Percentiles rank a stretch among this genome's conserved stretches.
Conservation (phyloP, 768 basidiomycete genomes). For the Leccinum fibrillosum region DNA sequence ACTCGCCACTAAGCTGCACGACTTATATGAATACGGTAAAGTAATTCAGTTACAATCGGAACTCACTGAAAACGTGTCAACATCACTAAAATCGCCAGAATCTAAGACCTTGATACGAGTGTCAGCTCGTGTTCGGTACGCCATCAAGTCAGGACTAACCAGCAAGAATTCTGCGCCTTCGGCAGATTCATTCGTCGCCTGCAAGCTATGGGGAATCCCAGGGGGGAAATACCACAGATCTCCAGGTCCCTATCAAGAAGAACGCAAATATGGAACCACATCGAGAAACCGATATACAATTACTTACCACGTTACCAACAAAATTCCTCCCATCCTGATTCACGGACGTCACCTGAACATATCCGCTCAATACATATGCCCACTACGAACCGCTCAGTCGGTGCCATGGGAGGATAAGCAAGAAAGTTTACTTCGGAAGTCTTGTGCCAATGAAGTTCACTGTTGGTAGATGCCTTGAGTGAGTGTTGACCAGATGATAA, state of each 20-base stretch:
- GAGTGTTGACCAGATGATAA: not conserved
- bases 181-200: conserved; percentile 41
- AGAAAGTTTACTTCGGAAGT: conserved; percentile 21
- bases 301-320: conserved; percentile 44
- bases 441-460: conserved; percentile 43
- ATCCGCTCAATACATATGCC: conserved; percentile 49
- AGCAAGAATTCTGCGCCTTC: conserved; percentile 53
- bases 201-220: conserved; percentile 51
- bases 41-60: not conserved
- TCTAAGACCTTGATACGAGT: conserved; percentile 27
- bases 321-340: conserved; percentile 46
- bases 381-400: conserved; percentile 25
- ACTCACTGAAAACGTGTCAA: conserved; percentile 44
- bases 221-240: conserved; percentile 59
- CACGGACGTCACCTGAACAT: conserved; percentile 43
- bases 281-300: not conserved
- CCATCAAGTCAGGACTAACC: not conserved
- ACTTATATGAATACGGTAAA: not conserved
- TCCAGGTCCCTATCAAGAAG: conserved; percentile 24
- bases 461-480: conserved; percentile 4
- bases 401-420: not conserved
- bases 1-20: conserved; percentile 12
- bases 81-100: conserved; percentile 45
- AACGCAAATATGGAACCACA: conserved; percentile 16
- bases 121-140: not conserved